Conservation (phyloP, 371 early-diverging fungal genomes). For the Rhizomucor pusillus region DNA sequence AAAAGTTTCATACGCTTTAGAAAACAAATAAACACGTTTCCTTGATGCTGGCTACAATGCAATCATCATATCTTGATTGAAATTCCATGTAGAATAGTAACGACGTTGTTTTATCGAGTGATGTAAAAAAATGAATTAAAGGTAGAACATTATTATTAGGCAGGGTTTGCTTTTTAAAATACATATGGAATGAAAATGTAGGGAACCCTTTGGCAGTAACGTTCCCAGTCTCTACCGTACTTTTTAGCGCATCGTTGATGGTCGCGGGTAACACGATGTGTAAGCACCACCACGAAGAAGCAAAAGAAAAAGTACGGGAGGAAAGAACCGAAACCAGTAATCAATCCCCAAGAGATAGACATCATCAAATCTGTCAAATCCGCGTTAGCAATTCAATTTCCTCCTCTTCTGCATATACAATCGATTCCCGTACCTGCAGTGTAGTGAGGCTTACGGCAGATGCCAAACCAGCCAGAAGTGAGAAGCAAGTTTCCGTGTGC, state of each 20-base stretch:
- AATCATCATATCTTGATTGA: too few species aligned
- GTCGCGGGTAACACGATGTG: conserved; percentile 82
- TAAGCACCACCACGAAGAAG: conserved; percentile 77
- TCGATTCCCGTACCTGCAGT: conserved; percentile 62
- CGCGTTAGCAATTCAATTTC: background rate
- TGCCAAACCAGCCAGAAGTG: conserved; percentile 85
- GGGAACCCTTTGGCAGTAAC: conserved; percentile 73
- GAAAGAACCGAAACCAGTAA: conserved; percentile 71
- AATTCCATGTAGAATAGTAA: too few species aligned
- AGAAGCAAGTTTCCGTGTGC: conserved; percentile 74
- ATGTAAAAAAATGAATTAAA: too few species aligned
- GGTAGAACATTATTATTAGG: too few species aligned
- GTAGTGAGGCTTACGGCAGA: conserved; percentile 85
- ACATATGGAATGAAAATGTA: conserved; percentile 78
- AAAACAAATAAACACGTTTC: too few species aligned
- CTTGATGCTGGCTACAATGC: too few species aligned
- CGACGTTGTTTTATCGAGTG: too few species aligned
- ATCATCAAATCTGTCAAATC: conserved; percentile 59
- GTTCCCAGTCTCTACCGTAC: conserved; percentile 87
- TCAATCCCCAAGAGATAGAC: conserved; percentile 80
- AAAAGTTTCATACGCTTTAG: too few species aligned
- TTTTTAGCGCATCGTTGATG: conserved; percentile 81
- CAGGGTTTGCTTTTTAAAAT: conserved; percentile 24
- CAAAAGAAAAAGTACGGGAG: conserved; percentile 86
- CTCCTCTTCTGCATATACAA: too few species aligned